phyloP scores from a whole-genome alignment of 345 rosid species.

The Syzygium oleosum region DNA sequence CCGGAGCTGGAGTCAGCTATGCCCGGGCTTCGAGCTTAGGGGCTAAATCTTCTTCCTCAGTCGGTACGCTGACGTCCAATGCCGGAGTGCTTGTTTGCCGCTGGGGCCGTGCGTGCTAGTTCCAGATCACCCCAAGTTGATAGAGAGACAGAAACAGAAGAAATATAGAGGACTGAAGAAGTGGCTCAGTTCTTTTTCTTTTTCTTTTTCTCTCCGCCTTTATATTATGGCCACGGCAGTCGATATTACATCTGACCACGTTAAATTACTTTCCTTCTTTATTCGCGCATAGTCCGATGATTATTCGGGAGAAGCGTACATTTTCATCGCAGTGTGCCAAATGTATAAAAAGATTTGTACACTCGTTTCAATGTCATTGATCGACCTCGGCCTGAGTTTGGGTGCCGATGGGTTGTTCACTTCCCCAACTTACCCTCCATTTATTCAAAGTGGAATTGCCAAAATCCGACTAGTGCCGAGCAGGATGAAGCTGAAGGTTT shows the following conservation, averaged over 20 bases:
- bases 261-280: not conserved
- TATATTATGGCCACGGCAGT: not conserved
- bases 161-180: not conserved
- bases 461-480: not conserved
- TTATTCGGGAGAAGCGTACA: not conserved
- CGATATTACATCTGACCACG: not conserved
- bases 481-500: not conserved
- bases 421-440: not conserved
- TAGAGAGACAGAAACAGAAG: not conserved
- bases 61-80: constrained; percentile 22
- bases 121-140: not conserved
- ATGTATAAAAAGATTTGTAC: not conserved
- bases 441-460: not conserved
- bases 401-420: not conserved
- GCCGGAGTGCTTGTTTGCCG: constrained; percentile 37
- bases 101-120: constrained; percentile 8
- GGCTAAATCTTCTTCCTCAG: constrained; percentile 35
- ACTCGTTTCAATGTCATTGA: not conserved
- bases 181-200: not conserved
- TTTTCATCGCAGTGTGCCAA: not conserved
- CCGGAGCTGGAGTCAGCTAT: constrained; percentile 32
- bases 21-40: constrained; percentile 44
- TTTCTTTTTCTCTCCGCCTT: constrained; percentile 1
- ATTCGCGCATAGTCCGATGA: not conserved
- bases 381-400: not conserved